These are phyloP conservation scores for Mycena floridula DNA, from an alignment of 768 basidiomycete genomes.

Conservation along the genomic window DNA sequence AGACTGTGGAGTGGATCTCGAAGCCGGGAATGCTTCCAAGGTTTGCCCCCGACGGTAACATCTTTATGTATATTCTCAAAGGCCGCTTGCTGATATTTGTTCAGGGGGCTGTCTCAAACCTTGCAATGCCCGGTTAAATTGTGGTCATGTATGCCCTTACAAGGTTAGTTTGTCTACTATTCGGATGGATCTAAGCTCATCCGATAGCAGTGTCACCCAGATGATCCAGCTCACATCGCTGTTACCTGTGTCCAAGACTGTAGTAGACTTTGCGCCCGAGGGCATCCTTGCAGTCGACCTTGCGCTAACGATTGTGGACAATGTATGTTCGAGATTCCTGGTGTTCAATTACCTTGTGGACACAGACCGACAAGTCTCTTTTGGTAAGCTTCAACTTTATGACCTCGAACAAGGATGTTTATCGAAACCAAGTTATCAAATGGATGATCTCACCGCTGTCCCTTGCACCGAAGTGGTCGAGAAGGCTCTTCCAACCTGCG, in stretches of 20 bases:
- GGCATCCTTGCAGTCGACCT: slow-evolving; percentile 50
- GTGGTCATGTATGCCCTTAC: slow-evolving; percentile 62
- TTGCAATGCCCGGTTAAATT: slow-evolving; percentile 46
- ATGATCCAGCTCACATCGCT: slow-evolving; percentile 46
- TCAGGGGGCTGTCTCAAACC: slow-evolving; percentile 58
- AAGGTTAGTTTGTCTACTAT: slow-evolving; percentile 37
- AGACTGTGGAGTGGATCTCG: slow-evolving; percentile 32
- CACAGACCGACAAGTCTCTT: slow-evolving; percentile 36
- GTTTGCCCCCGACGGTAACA: slow-evolving; percentile 56
- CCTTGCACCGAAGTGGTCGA: slow-evolving; percentile 35
- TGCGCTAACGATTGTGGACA: slow-evolving; percentile 49
- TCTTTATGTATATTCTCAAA: no score
- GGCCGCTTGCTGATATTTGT: neutral
- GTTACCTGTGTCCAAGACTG: slow-evolving; percentile 45
- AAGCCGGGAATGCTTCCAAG: slow-evolving; percentile 44
- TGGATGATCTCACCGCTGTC: slow-evolving; percentile 38
- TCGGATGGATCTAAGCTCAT: neutral
- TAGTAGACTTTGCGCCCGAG: slow-evolving; percentile 41
- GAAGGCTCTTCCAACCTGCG: slow-evolving; percentile 45
- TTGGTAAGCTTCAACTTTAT: slow-evolving; percentile 46
- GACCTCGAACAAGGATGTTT: neutral
- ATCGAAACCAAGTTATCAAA: slow-evolving; percentile 28
- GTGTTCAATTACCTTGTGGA: slow-evolving; percentile 52
- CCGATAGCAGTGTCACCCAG: slow-evolving; percentile 49
- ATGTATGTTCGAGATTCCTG: slow-evolving; percentile 40